These are phyloP conservation scores for Aspergillus mulundensis DNA, from an alignment of 495 filamentous ascomycete genomes.

Conservation along the genomic window DNA sequence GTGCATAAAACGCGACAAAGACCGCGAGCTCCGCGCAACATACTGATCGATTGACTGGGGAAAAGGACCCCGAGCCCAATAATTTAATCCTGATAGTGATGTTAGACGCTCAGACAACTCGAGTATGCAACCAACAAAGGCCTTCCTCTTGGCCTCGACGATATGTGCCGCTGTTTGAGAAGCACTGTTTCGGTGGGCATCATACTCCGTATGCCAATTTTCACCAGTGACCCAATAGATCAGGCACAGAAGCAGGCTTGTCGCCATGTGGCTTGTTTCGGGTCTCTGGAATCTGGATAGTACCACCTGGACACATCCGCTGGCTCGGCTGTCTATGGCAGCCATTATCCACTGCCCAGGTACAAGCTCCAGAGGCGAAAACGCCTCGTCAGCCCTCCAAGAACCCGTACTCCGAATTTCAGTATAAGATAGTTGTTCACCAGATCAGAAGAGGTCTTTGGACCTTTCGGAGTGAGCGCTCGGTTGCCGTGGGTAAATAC, in stretches of 20 bases:
- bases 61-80: not conserved
- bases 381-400: not conserved
- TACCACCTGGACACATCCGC: not conserved
- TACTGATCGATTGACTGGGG: not conserved
- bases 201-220: no score
- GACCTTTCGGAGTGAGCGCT: not conserved
- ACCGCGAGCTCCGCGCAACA: not conserved
- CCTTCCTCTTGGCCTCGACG: no score
- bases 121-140: no score
- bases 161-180: no score
- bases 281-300: not conserved
- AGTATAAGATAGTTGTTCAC: not conserved
- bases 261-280: not conserved
- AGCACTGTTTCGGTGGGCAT: no score
- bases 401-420: no score
- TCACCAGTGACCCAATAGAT: no score
- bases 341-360: not conserved
- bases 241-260: not conserved
- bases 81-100: not conserved
- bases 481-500: not conserved
- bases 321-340: not conserved
- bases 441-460: not conserved
- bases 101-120: not conserved
- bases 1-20: not conserved
- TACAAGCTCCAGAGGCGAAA: not conserved